These are phyloP conservation scores for Magnaporthiopsis rhizophila DNA, from an alignment of 2,329 filamentous ascomycete species.

Conservation along the genomic window DNA sequence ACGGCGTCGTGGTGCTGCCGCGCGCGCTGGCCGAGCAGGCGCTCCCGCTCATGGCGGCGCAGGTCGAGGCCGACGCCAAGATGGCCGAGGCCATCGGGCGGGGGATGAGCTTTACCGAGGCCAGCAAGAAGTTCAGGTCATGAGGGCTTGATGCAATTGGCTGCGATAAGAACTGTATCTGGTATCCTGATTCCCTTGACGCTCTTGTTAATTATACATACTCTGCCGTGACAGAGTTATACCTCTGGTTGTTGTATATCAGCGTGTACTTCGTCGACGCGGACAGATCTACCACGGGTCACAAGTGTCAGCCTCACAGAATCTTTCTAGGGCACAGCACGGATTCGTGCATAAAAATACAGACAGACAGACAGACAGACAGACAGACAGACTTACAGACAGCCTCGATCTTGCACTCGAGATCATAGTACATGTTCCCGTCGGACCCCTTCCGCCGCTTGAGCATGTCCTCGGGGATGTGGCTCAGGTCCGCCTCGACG, in stretches of 20 bases:
- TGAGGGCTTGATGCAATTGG: not conserved
- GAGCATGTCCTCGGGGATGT: slow-evolving; percentile 30
- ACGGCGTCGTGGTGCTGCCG: slow-evolving; percentile 36
- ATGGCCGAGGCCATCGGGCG: slow-evolving; percentile 31
- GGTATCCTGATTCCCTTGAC: too few relatives aligned
- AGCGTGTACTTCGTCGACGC: slow-evolving; percentile 35
- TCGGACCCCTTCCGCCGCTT: slow-evolving; percentile 26
- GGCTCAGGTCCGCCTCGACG: slow-evolving; percentile 31
- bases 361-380: not conserved
- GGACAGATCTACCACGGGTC: slow-evolving; percentile 22
- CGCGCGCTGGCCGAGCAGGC: slow-evolving; percentile 28
- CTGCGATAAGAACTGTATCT: too few relatives aligned
- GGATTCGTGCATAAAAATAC: not conserved
- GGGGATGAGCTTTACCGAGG: slow-evolving; percentile 35
- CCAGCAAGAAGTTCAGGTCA: slow-evolving; percentile 32
- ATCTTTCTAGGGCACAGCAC: too few relatives aligned
- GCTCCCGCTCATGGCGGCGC: slow-evolving; percentile 31
- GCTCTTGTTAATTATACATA: slow-evolving; percentile 27
- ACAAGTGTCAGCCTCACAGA: not conserved
- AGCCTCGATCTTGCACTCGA: slow-evolving; percentile 31
- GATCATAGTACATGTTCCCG: slow-evolving; percentile 29
- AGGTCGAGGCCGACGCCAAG: slow-evolving; percentile 32
- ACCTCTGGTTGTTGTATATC: slow-evolving; percentile 31
- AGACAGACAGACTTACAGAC: slow-evolving; percentile 21
- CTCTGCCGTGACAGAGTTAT: slow-evolving; percentile 33